Base-by-base conservation (phyloP, 2,329 filamentous ascomycete species). In the Sarocladium brachiariae region DNA sequence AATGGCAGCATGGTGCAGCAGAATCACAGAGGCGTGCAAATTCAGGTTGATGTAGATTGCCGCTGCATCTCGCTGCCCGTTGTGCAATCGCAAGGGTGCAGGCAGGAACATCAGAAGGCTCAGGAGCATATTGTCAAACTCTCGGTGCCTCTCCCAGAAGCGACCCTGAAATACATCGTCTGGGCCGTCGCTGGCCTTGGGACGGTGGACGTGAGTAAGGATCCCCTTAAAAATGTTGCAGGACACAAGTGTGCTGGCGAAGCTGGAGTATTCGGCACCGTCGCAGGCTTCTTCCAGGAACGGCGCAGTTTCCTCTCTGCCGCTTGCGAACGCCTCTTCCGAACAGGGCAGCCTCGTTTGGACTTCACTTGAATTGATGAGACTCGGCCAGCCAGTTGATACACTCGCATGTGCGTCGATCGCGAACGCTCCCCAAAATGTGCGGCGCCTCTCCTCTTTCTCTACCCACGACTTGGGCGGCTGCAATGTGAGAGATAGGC, bases 381-480 rank as follows among this genome's bases (percentile, higher is more conserved):
- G 71, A 71, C 88, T 85, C 0, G 91, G 89, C 91, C 91, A 96
- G 2, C 91, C 91, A 3, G 90, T 95, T 11, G 89, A 89, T 49
- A 95, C 87, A 59, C 86, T 89, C 2, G 88, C 85, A 67, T 95
- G 95, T 23, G 87, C 80, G 64, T 96, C 91, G 37, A 87, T 77
- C 57, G 84, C 86, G 60, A 92, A 96, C 1, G 83, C 78, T 56
- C 84, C 80, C 92, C 92, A 96, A 58, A 96, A 95, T 0, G 87
- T 84, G 56, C 92, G 77, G 52, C 92, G 78, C 49, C 91, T 77
- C 65, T 97, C 91, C 53, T 78, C 75, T 18, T 73, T 56, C 54
- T 96, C 92, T 1, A 80, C 83, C 89, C 89, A 95, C 60, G 89
- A 87, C 58, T 78, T 80, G 0, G 89, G 76, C 1, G 88, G 84